Conservation (phyloP, 1,284 basidiomycete genomes). For the Irpex lacteus region DNA sequence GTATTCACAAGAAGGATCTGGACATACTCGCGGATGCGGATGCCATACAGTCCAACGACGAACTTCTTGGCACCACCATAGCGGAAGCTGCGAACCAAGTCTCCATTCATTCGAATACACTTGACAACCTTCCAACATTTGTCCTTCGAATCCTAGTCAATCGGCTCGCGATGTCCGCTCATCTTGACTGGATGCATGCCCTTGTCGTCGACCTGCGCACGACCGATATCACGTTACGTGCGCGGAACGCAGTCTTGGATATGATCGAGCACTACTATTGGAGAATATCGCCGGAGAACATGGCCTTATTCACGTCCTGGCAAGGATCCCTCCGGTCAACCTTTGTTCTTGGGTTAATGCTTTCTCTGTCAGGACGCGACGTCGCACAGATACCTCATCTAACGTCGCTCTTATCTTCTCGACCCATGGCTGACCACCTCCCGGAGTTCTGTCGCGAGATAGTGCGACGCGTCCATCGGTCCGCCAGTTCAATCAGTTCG, state of each 20-base stretch:
- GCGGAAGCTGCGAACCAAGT: not conserved
- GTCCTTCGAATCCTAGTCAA: not conserved
- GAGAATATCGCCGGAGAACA: not conserved
- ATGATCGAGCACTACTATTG: not conserved
- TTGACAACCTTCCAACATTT: not conserved
- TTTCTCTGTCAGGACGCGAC: not conserved
- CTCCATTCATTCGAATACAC: not conserved
- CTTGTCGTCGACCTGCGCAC: not conserved
- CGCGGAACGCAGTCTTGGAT: not conserved
- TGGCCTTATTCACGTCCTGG: not conserved
- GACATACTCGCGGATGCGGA: constrained; percentile 1
- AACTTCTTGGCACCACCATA: not conserved
- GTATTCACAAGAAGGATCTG: not conserved
- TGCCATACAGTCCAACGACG: constrained; percentile 2
- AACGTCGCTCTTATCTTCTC: not conserved
- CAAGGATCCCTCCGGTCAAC: not conserved
- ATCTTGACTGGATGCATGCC: not conserved
- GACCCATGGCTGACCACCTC: not conserved
- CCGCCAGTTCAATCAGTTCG: too few relatives aligned
- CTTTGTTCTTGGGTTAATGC: not conserved
- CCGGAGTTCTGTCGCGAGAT: not conserved
- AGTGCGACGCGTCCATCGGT: not conserved
- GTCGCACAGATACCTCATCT: not conserved
- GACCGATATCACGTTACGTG: not conserved
- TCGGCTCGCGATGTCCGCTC: not conserved